Evolutionary conservation across 2,329 filamentous ascomycete species (phyloP), one percentile per base, ranked within the genome.

Genomic region (Ceratocystis ficicola): DNA sequence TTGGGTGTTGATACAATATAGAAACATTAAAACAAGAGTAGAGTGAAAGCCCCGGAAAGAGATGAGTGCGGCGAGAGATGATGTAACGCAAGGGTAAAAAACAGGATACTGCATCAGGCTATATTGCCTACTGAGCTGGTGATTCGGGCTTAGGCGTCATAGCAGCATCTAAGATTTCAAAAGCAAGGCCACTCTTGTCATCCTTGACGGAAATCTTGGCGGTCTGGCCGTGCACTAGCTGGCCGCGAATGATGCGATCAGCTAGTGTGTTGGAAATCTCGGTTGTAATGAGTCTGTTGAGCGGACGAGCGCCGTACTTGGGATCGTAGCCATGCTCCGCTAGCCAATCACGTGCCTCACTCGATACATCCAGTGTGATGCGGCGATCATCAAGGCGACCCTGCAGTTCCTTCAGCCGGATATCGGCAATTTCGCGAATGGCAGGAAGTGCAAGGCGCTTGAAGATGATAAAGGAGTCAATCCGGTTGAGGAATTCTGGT

Each of bases 401-500:
- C 75, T 96, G 92, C 6, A 97, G 80, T 76, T 97, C 94, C 68
- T 81, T 83, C 61, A 97, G 80, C 41, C 94, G 85, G 69, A 97
- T 96, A 72, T 97, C 90, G 62, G 96, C 91, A 69, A 97, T 97
- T 72, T 95, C 92, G 36, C 90, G 83, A 66, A 97, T 81, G 17
- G 93, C 92, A 20, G 81, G 79, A 36, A 81, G 82, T 0, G 90
- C 89, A 1, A 97, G 82, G 7, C 93, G 84, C 76, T 92, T 93
- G 81, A 97, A 97, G 72, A 97, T 79, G 74, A 97, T 96, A 77
- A 97, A 96, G 68, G 95, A 93, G 75, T 97, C 93, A 69, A 97
- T 90, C 22, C 94, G 85, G 77, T 99, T 97, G 69, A 97, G 82
- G 80, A 97, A 99, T 74, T 97, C 94, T 2, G 94, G 94, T 4